phyloP scores from a whole-genome alignment of 2,329 filamentous ascomycete genomes.

The Trichoderma sp. region DNA sequence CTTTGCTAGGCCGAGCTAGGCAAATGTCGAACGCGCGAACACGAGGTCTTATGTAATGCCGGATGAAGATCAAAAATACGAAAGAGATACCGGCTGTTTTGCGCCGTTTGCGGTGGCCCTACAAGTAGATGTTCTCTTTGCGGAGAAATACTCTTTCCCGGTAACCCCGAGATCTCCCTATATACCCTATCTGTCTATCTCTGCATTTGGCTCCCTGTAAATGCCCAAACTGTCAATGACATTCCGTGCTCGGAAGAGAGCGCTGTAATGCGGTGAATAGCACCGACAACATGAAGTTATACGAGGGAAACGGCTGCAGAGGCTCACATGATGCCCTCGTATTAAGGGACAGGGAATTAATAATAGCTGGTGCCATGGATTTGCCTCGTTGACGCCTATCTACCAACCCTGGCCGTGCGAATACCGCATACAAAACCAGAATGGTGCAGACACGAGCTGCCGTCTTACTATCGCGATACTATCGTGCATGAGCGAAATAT shows the following conservation, averaged over 20 bases:
- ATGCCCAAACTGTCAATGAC: background rate
- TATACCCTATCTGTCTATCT: background rate
- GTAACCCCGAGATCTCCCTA: background rate
- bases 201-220: background rate
- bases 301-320: background rate
- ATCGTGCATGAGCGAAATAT: background rate
- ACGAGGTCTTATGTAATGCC: conserved; percentile 17
- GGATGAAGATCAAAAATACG: background rate
- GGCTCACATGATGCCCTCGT: background rate
- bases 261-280: background rate
- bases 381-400: background rate
- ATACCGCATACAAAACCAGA: background rate
- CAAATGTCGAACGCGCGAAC: conserved; percentile 6
- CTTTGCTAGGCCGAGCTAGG: conserved; percentile 4
- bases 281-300: background rate
- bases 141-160: background rate
- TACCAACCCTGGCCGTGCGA: background rate
- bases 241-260: background rate
- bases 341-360: background rate
- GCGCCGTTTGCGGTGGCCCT: background rate
- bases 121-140: background rate
- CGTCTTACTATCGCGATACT: background rate
- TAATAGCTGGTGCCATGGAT: background rate
- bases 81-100: background rate
- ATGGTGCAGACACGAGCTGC: background rate